Evolutionary conservation across 345 rosid species (phyloP).

Genomic region (Aquilaria yunnanensis): DNA sequence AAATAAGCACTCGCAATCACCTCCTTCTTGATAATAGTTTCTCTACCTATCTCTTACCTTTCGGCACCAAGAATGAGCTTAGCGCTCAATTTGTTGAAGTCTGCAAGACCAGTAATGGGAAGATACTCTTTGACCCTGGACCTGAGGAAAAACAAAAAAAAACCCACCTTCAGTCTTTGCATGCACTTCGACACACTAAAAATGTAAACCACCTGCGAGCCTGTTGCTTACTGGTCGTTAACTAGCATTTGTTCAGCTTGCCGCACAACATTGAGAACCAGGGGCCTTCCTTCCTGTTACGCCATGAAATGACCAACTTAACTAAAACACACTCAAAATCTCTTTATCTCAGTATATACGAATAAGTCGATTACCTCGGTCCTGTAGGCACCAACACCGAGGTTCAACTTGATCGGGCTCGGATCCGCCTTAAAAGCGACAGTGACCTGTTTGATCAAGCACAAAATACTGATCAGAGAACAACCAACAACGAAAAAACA

Average conservation of each 20-base stretch:
- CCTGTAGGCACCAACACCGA: constrained; percentile 98
- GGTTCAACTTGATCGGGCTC: constrained; percentile 77
- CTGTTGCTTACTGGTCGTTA: constrained; percentile 54
- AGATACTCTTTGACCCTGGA: constrained; percentile 90
- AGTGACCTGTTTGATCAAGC: constrained; percentile 52
- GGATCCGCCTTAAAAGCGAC: constrained; percentile 91
- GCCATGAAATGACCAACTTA: constrained; percentile 5
- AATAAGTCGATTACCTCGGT: constrained; percentile 55
- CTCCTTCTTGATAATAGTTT: too few species aligned
- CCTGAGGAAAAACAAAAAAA: constrained; percentile 21
- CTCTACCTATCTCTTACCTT: constrained; percentile 35
- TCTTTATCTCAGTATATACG: not conserved
- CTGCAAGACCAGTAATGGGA: constrained; percentile 84
- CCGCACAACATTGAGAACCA: constrained; percentile 73
- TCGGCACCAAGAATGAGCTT: constrained; percentile 84
- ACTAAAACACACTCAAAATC: not conserved
- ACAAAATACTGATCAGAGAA: constrained; percentile 2
- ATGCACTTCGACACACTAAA: not conserved
- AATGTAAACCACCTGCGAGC: not conserved
- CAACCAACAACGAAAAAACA: not conserved
- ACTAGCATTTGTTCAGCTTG: constrained; percentile 77
- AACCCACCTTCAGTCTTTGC: constrained; percentile 6
- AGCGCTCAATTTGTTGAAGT: constrained; percentile 86
- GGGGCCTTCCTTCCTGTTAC: constrained; percentile 88
- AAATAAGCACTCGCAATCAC: not conserved